Evolutionary conservation across 2,329 filamentous ascomycete species (phyloP).

Genomic region (Pseudogymnoascus sp.): DNA sequence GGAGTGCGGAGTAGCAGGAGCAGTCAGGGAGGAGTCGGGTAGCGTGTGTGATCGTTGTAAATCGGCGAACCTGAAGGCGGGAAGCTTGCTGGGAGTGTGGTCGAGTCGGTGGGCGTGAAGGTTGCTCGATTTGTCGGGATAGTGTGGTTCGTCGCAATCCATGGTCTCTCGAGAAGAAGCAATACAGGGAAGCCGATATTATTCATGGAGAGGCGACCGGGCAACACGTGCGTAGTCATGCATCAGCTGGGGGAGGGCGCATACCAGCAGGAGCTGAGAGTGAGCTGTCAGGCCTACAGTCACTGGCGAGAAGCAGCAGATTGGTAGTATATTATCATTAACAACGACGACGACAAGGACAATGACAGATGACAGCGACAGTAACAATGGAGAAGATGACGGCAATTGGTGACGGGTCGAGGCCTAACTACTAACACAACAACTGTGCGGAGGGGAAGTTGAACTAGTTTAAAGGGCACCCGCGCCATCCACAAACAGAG

Average conservation of each 20-base stretch:
- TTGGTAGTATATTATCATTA: constrained; percentile 1
- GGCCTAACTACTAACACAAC: constrained; percentile 2
- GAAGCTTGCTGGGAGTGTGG: constrained; percentile 6
- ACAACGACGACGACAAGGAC: not conserved
- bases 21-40: not conserved
- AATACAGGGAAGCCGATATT: not conserved
- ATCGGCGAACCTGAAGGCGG: constrained; percentile 9
- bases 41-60: constrained; percentile 1
- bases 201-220: constrained; percentile 1
- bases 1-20: not conserved
- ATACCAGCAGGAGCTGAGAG: not conserved
- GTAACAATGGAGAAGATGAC: constrained; percentile 1
- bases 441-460: not conserved
- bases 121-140: not conserved
- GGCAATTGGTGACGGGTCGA: not conserved
- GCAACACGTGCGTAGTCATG: constrained; percentile 6
- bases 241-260: constrained; percentile 1
- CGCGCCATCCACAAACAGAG: constrained; percentile 1
- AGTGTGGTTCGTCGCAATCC: constrained; percentile 5
- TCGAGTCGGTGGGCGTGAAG: constrained; percentile 6
- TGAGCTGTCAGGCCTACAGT: not conserved
- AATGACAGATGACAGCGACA: not conserved
- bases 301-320: not conserved
- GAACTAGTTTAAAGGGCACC: constrained; percentile 5
- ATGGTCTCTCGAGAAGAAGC: constrained; percentile 5